Conservation (phyloP, 2,329 filamentous ascomycete species). For the Pseudogymnoascus sp. region DNA sequence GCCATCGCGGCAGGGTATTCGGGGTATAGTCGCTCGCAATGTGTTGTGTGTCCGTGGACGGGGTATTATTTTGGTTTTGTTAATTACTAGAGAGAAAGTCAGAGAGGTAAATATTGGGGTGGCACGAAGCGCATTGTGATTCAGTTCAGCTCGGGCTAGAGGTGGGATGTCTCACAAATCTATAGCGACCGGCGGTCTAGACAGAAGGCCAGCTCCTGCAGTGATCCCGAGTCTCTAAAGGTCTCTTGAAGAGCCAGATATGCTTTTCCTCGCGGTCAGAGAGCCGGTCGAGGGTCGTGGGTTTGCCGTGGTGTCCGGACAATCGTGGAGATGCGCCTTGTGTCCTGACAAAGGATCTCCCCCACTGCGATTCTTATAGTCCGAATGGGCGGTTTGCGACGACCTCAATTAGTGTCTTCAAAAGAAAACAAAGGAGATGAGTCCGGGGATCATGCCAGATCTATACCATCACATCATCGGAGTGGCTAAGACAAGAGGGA, state of each 20-base stretch:
- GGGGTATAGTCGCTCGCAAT: neutral
- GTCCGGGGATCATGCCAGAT: neutral
- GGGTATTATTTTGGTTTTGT: neutral
- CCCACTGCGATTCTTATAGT: neutral
- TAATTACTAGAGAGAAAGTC: neutral
- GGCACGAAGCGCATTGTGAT: neutral
- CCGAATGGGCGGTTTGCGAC: neutral
- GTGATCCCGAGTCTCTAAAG: neutral
- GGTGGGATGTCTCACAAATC: constrained; percentile 1
- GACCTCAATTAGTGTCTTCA: neutral
- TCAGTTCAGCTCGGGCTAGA: neutral
- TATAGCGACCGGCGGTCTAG: neutral
- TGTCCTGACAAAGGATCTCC: neutral
- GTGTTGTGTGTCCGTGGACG: neutral
- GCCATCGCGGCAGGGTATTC: constrained; percentile 19
- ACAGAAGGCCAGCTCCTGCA: constrained; percentile 25
- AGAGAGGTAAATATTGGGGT: neutral
- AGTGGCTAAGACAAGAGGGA: neutral
- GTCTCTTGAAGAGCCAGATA: neutral
- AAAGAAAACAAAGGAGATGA: neutral
- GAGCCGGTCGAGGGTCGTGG: neutral
- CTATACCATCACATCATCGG: neutral
- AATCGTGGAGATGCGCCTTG: neutral
- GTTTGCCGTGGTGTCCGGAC: neutral
- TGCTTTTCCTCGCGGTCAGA: neutral